A percentile compares a stretch with the other conserved stretches of the same genome.
These are phyloP conservation scores for Nemania serpens DNA, from an alignment of 2,329 filamentous ascomycete species.

Conservation along the genomic window DNA sequence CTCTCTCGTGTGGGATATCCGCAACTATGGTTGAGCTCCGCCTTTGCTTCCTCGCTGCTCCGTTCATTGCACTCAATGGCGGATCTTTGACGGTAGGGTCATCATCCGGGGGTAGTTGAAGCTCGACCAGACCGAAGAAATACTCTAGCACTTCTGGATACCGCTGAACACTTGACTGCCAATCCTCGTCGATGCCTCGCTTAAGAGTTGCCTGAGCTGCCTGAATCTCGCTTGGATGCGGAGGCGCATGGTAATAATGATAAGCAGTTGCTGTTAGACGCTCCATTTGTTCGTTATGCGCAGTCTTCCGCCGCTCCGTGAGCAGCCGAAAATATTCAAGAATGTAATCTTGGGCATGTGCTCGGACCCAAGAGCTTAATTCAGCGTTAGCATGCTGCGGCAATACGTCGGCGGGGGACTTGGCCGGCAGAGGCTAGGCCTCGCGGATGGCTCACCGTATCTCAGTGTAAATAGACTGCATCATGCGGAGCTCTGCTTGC, in stretches of 20 bases:
- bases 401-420: slow-evolving; percentile 11
- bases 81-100: slow-evolving; percentile 64
- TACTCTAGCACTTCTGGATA: slow-evolving; percentile 85
- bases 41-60: slow-evolving; percentile 53
- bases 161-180: slow-evolving; percentile 73
- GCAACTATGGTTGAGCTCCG: slow-evolving; percentile 48
- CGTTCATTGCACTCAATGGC: slow-evolving; percentile 59
- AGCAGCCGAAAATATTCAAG: slow-evolving; percentile 67
- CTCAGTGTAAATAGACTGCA: slow-evolving; percentile 65
- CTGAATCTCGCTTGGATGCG: slow-evolving; percentile 65
- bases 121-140: slow-evolving; percentile 72
- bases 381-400: slow-evolving; percentile 26
- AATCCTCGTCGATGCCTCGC: slow-evolving; percentile 77
- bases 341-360: slow-evolving; percentile 70
- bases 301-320: slow-evolving; percentile 63
- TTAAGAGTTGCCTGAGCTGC: slow-evolving; percentile 70
- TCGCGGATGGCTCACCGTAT: slow-evolving; percentile 58
- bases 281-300: slow-evolving; percentile 60
- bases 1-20: slow-evolving; percentile 43
- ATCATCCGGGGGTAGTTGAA: slow-evolving; percentile 67
- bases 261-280: slow-evolving; percentile 59
- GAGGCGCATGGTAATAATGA: slow-evolving; percentile 61
- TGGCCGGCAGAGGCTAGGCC: slow-evolving; percentile 8
- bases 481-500: slow-evolving; percentile 67
- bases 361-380: slow-evolving; percentile 65